phyloP scores from a whole-genome alignment of 768 basidiomycete genomes.

The Cystofilobasidium bisporidii region DNA sequence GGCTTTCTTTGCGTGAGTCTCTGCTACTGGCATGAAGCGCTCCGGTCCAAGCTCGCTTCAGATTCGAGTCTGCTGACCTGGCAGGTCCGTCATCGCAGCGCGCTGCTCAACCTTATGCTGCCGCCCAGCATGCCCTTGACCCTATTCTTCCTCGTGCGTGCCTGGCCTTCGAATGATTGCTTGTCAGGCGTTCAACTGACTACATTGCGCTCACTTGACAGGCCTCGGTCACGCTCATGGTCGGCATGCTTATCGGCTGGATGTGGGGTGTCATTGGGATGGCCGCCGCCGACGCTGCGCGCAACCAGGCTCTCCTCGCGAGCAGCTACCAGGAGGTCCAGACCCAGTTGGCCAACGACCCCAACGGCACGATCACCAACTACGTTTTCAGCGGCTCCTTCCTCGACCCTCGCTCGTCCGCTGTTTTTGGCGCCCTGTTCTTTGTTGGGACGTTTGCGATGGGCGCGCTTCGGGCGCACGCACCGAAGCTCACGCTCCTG shows the following conservation, averaged over 20 bases:
- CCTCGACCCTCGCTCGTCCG: conserved; percentile 46
- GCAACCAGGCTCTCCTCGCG: conserved; percentile 33
- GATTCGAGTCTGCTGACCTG: neutral
- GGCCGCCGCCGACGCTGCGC: conserved; percentile 45
- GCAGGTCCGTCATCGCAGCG: conserved; percentile 6
- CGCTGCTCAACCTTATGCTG: conserved; percentile 39
- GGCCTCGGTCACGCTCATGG: conserved; percentile 44
- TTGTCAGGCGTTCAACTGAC: neutral
- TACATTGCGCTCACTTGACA: conserved; percentile 25
- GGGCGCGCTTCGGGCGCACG: conserved; percentile 46
- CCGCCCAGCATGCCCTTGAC: conserved; percentile 49
- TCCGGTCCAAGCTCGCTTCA: too few species aligned
- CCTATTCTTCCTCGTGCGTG: conserved; percentile 47
- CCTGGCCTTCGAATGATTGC: too few species aligned
- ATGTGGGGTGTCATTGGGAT: conserved; percentile 51
- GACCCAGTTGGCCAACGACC: conserved; percentile 32
- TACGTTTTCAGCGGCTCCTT: conserved; percentile 49
- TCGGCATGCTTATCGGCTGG: conserved; percentile 51
- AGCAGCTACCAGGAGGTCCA: conserved; percentile 30
- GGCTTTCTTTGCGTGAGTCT: conserved; percentile 46
- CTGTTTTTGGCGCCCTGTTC: conserved; percentile 49
- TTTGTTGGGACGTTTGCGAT: conserved; percentile 43
- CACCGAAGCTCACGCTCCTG: conserved; percentile 45
- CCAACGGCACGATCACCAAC: conserved; percentile 40
- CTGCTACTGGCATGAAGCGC: conserved; percentile 29